These are phyloP conservation scores for Plasmodium berghei DNA, from an alignment of 169 alveolate species.

Conservation along the genomic window DNA sequence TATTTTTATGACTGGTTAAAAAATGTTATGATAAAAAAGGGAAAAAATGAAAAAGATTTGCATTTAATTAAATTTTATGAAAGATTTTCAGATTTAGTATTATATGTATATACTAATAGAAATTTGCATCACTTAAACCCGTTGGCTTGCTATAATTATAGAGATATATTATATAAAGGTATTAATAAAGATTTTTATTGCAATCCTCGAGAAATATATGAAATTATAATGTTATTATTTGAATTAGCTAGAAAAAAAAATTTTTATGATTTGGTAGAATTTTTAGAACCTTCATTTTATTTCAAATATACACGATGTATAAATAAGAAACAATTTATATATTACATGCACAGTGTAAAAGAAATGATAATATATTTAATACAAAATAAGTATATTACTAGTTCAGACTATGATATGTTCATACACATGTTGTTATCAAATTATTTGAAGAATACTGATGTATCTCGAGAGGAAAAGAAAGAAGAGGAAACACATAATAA, in stretches of 20 bases:
- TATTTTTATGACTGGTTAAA: slow-evolving; percentile 88
- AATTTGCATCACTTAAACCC: slow-evolving; percentile 82
- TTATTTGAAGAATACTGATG: slow-evolving; percentile 59
- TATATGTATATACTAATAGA: slow-evolving; percentile 80
- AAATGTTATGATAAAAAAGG: slow-evolving; percentile 74
- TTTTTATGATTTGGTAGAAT: slow-evolving; percentile 55
- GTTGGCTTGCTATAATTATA: slow-evolving; percentile 77
- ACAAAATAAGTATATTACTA: slow-evolving; percentile 57
- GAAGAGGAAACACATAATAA: not conserved
- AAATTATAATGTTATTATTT: slow-evolving; percentile 57
- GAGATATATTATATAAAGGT: slow-evolving; percentile 75
- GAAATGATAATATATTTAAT: slow-evolving; percentile 69
- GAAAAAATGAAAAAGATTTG: slow-evolving; percentile 75
- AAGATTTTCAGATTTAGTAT: slow-evolving; percentile 87
- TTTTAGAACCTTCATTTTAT: slow-evolving; percentile 75
- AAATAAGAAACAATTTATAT: slow-evolving; percentile 69
- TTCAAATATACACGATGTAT: slow-evolving; percentile 67
- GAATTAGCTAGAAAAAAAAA: slow-evolving; percentile 63
- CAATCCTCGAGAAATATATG: slow-evolving; percentile 73
- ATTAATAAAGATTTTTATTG: slow-evolving; percentile 76
- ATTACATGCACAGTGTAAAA: slow-evolving; percentile 74
- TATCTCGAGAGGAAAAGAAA: slow-evolving; percentile 10
- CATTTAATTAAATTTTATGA: slow-evolving; percentile 87
- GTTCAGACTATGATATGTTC: slow-evolving; percentile 67
- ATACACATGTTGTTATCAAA: slow-evolving; percentile 61